Percentiles rank a stretch among this genome's conserved stretches.
Evolutionary conservation across 1,139 yeast genomes (phyloP).

Genomic region (Yamadazyma atlantica): DNA sequence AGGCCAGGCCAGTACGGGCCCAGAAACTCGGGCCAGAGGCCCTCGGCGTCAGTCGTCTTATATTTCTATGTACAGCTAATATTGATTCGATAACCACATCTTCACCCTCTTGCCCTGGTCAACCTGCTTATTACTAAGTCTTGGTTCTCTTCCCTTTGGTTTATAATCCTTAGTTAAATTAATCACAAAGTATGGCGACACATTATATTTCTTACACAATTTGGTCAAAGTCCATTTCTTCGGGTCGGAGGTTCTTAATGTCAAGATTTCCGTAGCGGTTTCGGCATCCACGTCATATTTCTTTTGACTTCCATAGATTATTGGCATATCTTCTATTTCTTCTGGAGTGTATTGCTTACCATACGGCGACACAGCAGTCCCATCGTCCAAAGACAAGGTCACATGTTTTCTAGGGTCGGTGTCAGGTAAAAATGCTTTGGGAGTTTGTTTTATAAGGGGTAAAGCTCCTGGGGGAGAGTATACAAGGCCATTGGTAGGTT

Average conservation of each 20-base stretch:
- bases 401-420: conserved; percentile 56
- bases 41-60: too few relatives aligned
- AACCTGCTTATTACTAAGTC: conserved; percentile 35
- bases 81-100: conserved; percentile 65
- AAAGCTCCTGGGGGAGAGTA: conserved; percentile 39
- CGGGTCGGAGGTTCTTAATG: conserved; percentile 63
- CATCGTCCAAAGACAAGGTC: conserved; percentile 12
- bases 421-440: conserved; percentile 69
- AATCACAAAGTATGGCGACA: conserved; percentile 21
- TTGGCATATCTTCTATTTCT: conserved; percentile 55
- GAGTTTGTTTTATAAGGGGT: conserved; percentile 48
- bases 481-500: conserved; percentile 38
- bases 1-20: background rate
- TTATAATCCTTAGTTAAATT: conserved; percentile 12
- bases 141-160: conserved; percentile 9
- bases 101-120: conserved; percentile 59
- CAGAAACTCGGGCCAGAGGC: too few relatives aligned
- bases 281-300: conserved; percentile 61
- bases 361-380: background rate
- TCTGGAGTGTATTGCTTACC: conserved; percentile 30
- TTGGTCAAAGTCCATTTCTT: conserved; percentile 63
- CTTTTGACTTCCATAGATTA: conserved; percentile 44
- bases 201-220: conserved; percentile 60
- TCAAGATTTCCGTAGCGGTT: conserved; percentile 60
- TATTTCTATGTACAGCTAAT: conserved; percentile 13